Conservation (phyloP, 1,139 yeast species). For the Debaryomyces sp. region DNA sequence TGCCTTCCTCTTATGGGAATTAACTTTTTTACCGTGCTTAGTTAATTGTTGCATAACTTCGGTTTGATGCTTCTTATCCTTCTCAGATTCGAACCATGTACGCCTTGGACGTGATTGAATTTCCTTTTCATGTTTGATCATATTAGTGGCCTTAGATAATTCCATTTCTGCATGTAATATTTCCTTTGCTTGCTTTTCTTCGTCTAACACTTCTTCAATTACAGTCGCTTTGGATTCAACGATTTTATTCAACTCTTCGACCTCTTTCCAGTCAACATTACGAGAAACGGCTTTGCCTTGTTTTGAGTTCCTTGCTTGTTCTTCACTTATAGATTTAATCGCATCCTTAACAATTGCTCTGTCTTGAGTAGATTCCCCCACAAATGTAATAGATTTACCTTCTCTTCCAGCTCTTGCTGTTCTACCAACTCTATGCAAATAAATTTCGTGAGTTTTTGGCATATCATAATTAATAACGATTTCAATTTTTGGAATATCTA, state of each 20-base stretch:
- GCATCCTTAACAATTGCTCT: constrained; percentile 89
- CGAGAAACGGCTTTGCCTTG: constrained; percentile 73
- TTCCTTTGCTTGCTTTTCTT: constrained; percentile 88
- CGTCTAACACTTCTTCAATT: constrained; percentile 77
- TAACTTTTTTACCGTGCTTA: constrained; percentile 47
- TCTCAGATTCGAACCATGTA: constrained; percentile 91
- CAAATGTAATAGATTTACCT: constrained; percentile 90
- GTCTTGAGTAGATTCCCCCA: constrained; percentile 85
- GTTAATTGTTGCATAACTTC: constrained; percentile 50
- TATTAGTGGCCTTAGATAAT: constrained; percentile 78
- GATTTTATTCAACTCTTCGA: constrained; percentile 65
- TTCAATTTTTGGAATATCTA: constrained; percentile 97
- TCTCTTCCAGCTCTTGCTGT: constrained; percentile 99
- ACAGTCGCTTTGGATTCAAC: constrained; percentile 61
- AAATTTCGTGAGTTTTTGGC: constrained; percentile 90
- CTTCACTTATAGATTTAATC: constrained; percentile 56
- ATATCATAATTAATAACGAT: constrained; percentile 91
- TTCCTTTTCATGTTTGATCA: constrained; percentile 78
- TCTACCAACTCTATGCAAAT: constrained; percentile 97
- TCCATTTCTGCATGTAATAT: constrained; percentile 90
- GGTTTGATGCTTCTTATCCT: constrained; percentile 59
- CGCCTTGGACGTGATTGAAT: constrained; percentile 89
- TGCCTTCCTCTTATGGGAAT: constrained; percentile 64
- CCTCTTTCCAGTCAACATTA: constrained; percentile 82
- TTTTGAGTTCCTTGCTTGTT: constrained; percentile 40